Percentiles rank a stretch among this genome's conserved stretches.
Conservation (phyloP, 345 rosid species). For the Dimocarpus longan region DNA sequence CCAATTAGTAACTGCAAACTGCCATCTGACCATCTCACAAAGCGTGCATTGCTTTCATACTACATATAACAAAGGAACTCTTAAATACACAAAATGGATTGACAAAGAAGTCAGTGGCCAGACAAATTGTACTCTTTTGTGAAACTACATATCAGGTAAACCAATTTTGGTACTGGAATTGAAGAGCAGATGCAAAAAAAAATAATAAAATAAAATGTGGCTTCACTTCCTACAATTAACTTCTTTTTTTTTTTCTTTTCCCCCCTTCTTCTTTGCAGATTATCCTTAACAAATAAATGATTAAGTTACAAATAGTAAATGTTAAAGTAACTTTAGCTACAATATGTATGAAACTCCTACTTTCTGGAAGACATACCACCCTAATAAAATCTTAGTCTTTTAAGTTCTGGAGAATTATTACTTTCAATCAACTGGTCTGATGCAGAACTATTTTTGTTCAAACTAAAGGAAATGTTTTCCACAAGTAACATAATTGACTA, state of each 20-base stretch:
- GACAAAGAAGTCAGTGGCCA: neutral
- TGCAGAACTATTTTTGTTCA: neutral
- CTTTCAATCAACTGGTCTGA: neutral
- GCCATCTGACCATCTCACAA: slow-evolving; percentile 99
- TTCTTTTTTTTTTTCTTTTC: neutral
- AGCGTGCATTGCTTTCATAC: slow-evolving; percentile 97
- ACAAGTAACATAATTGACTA: too few species aligned
- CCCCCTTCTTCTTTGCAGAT: neutral
- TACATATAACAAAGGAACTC: slow-evolving; percentile 39
- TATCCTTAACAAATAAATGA: neutral
- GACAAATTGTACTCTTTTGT: neutral
- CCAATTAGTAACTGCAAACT: slow-evolving; percentile 93
- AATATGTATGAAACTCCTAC: neutral
- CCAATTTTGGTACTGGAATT: neutral
- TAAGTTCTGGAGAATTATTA: neutral
- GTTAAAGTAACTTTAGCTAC: neutral
- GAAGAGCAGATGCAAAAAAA: neutral
- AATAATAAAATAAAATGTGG: neutral
- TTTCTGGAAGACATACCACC: neutral
- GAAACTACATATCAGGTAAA: neutral
- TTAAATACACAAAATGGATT: slow-evolving; percentile 12
- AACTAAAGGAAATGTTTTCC: neutral
- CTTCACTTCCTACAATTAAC: neutral
- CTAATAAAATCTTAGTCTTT: neutral
- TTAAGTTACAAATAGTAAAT: neutral